Evolutionary conservation across 2,329 filamentous ascomycete species (phyloP), one percentile per base, ranked within the genome.

Genomic region (Fusarium miscanthi): DNA sequence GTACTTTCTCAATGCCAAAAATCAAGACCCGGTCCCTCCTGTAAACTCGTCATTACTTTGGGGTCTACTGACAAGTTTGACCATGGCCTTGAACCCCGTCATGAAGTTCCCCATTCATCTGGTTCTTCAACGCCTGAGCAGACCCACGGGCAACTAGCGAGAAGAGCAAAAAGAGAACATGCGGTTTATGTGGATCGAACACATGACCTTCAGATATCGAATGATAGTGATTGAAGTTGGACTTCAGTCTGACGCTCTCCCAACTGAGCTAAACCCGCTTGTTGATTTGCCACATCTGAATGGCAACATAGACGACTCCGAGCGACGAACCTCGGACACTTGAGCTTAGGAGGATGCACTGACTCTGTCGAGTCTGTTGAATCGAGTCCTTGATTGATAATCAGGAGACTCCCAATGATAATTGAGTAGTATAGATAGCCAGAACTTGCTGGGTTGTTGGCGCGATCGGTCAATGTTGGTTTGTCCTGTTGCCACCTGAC

Each of bases 121-220:
- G 19, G 19, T 17, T 37, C 49, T 52, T 25, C 33, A n/a, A 38
- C 49, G 23, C 49, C 27, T 38, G 33, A 35, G 17, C 3, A 35
- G 30, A 46, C 53, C 53, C 53, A 48, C 53, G n/a, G 8, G 13
- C 17, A 57, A 8, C 17, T 53, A 19, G 13, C 17, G 17, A 16
- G n/a, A 9, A 14, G 30, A 3, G 16, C 27, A 60, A 59, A 60
- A 60, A 42, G 16, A 11, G 8, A 27, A 2, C 6, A 12, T 60
- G 58, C 58, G 58, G 58, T 60, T 60, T 60, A 31, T 60, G 58
- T 60, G 58, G 58, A 60, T 60, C 58, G 58, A 60, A 60, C 58
- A 60, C 58, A 60, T 31, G 58, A 60, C 58, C 58, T 56, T 60
- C 58, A 60, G 58, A 60, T 60, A 56, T 60, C 58, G 30, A 30